A percentile compares a stretch with the other conserved stretches of the same genome.
Conservation (phyloP, 1,139 yeast species). For the Yamadazyma friedrichii region DNA sequence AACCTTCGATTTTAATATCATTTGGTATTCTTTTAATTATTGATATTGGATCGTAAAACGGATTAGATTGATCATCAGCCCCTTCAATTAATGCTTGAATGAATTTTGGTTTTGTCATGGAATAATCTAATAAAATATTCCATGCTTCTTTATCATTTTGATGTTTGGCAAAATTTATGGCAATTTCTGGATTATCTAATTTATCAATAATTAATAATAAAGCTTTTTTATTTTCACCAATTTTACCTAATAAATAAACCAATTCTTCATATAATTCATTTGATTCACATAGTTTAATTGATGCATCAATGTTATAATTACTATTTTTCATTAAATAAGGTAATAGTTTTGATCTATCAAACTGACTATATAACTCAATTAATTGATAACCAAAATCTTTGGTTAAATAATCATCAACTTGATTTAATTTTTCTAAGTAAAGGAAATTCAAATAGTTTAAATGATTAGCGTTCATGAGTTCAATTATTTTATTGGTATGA, state of each 20-base stretch:
- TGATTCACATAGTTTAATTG: conserved; percentile 61
- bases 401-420: conserved; percentile 53
- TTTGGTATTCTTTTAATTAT: conserved; percentile 66
- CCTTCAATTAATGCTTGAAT: conserved; percentile 71
- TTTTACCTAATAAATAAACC: conserved; percentile 77
- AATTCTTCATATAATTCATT: conserved; percentile 61
- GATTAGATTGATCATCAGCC: conserved; percentile 54
- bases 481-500: conserved; percentile 48
- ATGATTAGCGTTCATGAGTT: conserved; percentile 39
- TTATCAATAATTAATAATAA: conserved; percentile 72
- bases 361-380: conserved; percentile 63
- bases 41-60: conserved; percentile 62
- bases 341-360: conserved; percentile 51
- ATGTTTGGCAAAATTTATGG: conserved; percentile 75
- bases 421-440: conserved; percentile 53
- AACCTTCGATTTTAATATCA: conserved; percentile 60
- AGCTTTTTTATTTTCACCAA: conserved; percentile 80
- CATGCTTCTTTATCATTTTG: conserved; percentile 77
- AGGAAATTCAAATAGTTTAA: conserved; percentile 60
- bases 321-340: conserved; percentile 45
- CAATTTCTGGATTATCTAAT: conserved; percentile 74
- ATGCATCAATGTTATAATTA: conserved; percentile 67
- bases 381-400: conserved; percentile 64
- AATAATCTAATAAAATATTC: conserved; percentile 70
- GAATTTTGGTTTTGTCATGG: conserved; percentile 70